Conservation (phyloP, 495 filamentous ascomycete species). For the Xylaria cubensis region DNA sequence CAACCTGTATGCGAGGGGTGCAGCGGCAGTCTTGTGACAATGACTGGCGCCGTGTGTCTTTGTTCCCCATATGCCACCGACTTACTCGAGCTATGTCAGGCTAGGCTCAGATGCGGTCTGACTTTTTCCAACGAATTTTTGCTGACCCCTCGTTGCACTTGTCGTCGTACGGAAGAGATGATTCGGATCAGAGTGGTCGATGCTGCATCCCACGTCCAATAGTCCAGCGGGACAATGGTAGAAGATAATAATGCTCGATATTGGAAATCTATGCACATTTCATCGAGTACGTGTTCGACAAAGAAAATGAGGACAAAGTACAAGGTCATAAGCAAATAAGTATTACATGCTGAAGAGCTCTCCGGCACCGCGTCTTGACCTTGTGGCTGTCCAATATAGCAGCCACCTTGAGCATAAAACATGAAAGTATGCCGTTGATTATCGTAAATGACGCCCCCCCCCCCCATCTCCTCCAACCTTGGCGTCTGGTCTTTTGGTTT, state of each 20-base stretch:
- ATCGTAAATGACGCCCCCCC: slow-evolving; percentile 29
- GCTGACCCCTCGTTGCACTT: not conserved
- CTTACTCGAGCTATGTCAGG: not conserved
- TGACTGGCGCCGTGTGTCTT: slow-evolving; percentile 13
- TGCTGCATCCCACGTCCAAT: not conserved
- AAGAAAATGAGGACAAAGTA: slow-evolving; percentile 45
- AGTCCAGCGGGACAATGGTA: not conserved
- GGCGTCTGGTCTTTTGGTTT: slow-evolving; percentile 27
- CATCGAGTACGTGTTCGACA: slow-evolving; percentile 41
- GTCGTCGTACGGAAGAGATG: not conserved
- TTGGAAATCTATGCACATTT: slow-evolving; percentile 36
- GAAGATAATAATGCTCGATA: slow-evolving; percentile 12
- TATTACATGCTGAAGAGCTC: slow-evolving; percentile 59
- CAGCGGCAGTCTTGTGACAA: slow-evolving; percentile 5
- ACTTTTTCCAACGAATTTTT: not conserved
- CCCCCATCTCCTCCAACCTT: slow-evolving; percentile 13
- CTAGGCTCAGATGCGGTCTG: not conserved
- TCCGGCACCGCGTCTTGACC: slow-evolving; percentile 22
- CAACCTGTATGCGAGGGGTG: slow-evolving; percentile 9
- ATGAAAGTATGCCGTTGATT: slow-evolving; percentile 34
- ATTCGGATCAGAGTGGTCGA: not conserved
- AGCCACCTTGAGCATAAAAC: slow-evolving; percentile 30
- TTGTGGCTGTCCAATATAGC: slow-evolving; percentile 19
- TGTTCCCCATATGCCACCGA: not conserved
- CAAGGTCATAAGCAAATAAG: slow-evolving; percentile 48